Conservation (phyloP, 116 monocot species). For the Iris pallida region DNA sequence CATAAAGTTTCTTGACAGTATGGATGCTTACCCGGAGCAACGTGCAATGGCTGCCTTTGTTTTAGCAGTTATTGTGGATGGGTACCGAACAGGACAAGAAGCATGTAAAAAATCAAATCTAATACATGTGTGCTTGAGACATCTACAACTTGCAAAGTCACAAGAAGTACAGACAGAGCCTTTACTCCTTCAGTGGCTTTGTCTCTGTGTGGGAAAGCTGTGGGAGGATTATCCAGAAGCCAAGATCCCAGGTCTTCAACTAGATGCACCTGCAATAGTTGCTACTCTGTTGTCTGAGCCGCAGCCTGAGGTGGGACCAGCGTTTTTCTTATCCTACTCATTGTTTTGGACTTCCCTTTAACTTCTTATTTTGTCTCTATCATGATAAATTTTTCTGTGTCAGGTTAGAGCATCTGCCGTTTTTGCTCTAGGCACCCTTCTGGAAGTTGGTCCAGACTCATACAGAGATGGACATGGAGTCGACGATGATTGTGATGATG, state of each 20-base stretch:
- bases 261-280: conserved; percentile 60
- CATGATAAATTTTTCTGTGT: conserved; percentile 5
- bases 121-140: conserved; percentile 79
- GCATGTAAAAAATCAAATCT: conserved; percentile 74
- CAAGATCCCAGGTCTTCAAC: conserved; percentile 61
- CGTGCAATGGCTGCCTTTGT: conserved; percentile 99
- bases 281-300: conserved; percentile 68
- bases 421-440: conserved; percentile 84
- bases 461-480: conserved; percentile 48
- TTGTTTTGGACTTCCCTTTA: background rate
- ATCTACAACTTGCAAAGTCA: conserved; percentile 61
- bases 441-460: conserved; percentile 59
- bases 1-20: conserved; percentile 88
- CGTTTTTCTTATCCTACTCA: background rate
- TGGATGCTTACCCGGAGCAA: conserved; percentile 92
- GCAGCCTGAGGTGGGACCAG: conserved; percentile 74
- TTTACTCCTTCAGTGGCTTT: conserved; percentile 95
- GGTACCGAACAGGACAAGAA: conserved; percentile 80
- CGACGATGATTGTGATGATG: conserved; percentile 82
- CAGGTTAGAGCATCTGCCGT: conserved; percentile 96
- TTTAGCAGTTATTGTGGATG: conserved; percentile 93
- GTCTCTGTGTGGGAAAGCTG: conserved; percentile 85
- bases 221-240: conserved; percentile 97
- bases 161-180: conserved; percentile 85
- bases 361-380: background rate